These are phyloP conservation scores for Dactylellina sp. DNA, from an alignment of 2,329 filamentous ascomycete genomes.

Conservation along the genomic window DNA sequence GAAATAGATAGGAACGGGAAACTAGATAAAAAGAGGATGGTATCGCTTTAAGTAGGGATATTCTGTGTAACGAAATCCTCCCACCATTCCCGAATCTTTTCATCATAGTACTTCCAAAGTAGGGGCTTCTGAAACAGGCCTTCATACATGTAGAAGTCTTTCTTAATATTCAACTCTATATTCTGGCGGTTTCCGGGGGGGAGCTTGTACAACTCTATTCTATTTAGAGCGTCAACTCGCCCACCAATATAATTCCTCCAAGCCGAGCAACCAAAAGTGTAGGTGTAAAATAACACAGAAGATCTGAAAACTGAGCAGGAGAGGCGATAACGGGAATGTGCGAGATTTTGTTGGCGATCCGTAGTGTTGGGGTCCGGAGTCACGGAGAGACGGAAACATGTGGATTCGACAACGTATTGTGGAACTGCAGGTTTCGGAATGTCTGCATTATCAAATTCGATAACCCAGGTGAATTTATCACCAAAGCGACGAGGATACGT, in stretches of 20 bases:
- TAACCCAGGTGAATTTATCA: conserved; percentile 41
- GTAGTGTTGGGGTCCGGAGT: conserved; percentile 27
- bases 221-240: conserved; percentile 39
- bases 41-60: neutral
- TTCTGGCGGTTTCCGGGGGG: conserved; percentile 22
- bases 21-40: conserved; percentile 1
- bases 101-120: conserved; percentile 36
- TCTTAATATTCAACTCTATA: conserved; percentile 40
- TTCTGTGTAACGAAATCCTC: conserved; percentile 43
- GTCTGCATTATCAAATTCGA: conserved; percentile 40
- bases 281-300: conserved; percentile 32
- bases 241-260: conserved; percentile 48
- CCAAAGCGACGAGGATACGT: conserved; percentile 44
- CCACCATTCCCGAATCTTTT: conserved; percentile 46
- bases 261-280: conserved; percentile 48
- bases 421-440: conserved; percentile 20
- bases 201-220: conserved; percentile 44
- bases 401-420: conserved; percentile 41
- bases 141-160: conserved; percentile 46
- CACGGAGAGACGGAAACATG: conserved; percentile 50
- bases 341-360: conserved; percentile 39
- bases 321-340: conserved; percentile 38
- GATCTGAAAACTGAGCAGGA: conserved; percentile 46
- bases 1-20: neutral
- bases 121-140: conserved; percentile 30